Conservation (phyloP, 176 grass and related monocot genomes). For the Elaeis guineensis region DNA sequence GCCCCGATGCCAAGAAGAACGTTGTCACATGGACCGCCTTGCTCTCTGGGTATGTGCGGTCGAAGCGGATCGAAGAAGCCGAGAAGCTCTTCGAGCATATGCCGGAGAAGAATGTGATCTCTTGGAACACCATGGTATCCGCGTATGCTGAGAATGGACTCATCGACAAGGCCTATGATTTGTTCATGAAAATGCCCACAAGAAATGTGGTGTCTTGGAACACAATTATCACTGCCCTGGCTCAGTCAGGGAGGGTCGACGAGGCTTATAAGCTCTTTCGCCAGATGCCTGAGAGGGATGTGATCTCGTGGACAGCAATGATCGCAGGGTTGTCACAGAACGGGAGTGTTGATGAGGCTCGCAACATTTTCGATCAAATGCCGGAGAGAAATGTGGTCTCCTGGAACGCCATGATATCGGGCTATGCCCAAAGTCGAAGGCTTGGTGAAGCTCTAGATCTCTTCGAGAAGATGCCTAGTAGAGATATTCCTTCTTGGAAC, state of each 20-base stretch:
- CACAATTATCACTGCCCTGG: constrained; percentile 7
- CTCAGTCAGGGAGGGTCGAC: constrained; percentile 5
- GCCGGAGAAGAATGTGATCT: constrained; percentile 16
- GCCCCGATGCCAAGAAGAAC: constrained; percentile 18
- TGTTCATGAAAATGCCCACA: constrained; percentile 12
- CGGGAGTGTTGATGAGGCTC: constrained; percentile 5
- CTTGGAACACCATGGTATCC: constrained; percentile 25
- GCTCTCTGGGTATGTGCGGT: constrained; percentile 20
- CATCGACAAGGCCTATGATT: constrained; percentile 3
- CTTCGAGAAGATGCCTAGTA: constrained; percentile 14
- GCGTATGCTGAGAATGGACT: constrained; percentile 9
- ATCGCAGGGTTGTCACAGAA: constrained; percentile 9
- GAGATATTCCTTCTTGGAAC: constrained; percentile 23
- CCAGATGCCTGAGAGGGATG: constrained; percentile 19
- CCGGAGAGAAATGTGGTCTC: constrained; percentile 21
- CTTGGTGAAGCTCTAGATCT: constrained; percentile 15
- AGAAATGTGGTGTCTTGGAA: constrained; percentile 26
- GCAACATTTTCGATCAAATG: constrained; percentile 10
- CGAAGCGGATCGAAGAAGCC: constrained; percentile 10
- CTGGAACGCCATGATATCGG: constrained; percentile 29
- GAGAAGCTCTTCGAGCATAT: constrained; percentile 18
- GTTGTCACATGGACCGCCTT: constrained; percentile 29
- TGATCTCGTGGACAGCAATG: constrained; percentile 27
- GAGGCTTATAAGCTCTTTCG: constrained; percentile 15
- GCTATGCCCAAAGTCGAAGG: constrained; percentile 19